These are phyloP conservation scores for Aspergillus wentii DNA, from an alignment of 495 filamentous ascomycete genomes.

Conservation along the genomic window DNA sequence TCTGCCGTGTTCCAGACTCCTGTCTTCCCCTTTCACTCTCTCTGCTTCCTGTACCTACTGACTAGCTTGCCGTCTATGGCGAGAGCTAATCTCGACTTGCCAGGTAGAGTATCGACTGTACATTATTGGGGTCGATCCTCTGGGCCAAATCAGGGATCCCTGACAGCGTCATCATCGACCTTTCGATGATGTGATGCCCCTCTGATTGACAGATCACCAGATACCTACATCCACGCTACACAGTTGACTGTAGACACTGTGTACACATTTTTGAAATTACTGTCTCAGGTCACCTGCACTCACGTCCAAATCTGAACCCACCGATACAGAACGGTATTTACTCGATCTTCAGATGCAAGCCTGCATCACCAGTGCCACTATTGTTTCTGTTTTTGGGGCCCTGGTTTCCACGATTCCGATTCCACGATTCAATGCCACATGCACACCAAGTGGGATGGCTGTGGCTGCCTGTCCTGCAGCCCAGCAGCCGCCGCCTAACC, in stretches of 20 bases:
- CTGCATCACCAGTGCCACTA: constrained; percentile 8
- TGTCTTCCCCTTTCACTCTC: constrained; percentile 2
- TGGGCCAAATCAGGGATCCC: constrained; percentile 7
- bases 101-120: no score
- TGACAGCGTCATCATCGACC: constrained; percentile 12
- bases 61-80: neutral
- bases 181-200: constrained; percentile 13
- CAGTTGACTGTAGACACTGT: neutral
- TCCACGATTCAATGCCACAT: neutral
- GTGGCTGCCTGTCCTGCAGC: constrained; percentile 17
- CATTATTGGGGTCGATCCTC: no score
- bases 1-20: constrained; percentile 14
- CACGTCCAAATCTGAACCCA: no score
- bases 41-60: neutral
- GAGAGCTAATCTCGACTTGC: neutral
- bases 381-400: constrained; percentile 14
- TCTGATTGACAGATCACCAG: constrained; percentile 13
- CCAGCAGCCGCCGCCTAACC: constrained; percentile 15
- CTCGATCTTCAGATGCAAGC: constrained; percentile 4
- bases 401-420: constrained; percentile 4
- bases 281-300: constrained; percentile 1
- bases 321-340: neutral
- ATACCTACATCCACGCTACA: constrained; percentile 1
- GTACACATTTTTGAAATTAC: neutral
- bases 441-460: neutral